phyloP scores from a whole-genome alignment of 192 early-diverging fungal species.

The Backusella macrospora region DNA sequence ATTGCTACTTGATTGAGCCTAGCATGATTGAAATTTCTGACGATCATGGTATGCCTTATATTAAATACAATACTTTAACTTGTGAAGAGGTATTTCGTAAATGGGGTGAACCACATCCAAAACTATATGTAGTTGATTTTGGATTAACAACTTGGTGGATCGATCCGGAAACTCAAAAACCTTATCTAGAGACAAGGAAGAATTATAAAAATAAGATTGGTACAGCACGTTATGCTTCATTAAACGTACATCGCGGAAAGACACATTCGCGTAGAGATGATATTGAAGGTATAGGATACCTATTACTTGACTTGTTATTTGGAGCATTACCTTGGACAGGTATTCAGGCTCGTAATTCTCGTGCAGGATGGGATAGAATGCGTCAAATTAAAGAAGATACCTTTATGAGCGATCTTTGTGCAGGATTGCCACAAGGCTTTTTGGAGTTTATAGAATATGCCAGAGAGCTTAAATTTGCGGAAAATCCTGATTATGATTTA shows the following conservation, averaged over 20 bases:
- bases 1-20: conserved; percentile 23
- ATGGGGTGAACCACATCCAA: conserved; percentile 25
- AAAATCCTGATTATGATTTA: conserved; percentile 81
- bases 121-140: conserved; percentile 63
- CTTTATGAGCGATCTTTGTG: conserved; percentile 75
- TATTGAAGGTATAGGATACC: conserved; percentile 80
- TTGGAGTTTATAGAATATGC: conserved; percentile 70
- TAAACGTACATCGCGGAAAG: conserved; percentile 83
- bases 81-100: conserved; percentile 31
- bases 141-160: conserved; percentile 53
- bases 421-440: conserved; percentile 75
- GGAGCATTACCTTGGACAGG: conserved; percentile 87
- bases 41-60: conserved; percentile 1
- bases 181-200: conserved; percentile 44
- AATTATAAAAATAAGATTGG: conserved; percentile 58
- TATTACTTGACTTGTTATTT: conserved; percentile 78
- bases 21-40: conserved; percentile 28
- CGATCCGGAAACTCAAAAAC: conserved; percentile 44
- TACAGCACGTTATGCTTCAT: conserved; percentile 84
- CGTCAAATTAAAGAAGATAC: conserved; percentile 79
- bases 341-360: conserved; percentile 77
- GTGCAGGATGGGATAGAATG: conserved; percentile 89
- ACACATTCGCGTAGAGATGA: conserved; percentile 86
- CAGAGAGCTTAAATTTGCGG: conserved; percentile 71
- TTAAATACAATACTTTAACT: conserved; percentile 11